Percentiles rank a stretch among this genome's conserved stretches.
Evolutionary conservation across 768 basidiomycete genomes (phyloP).

Genomic region (Psilocybe subaeruginosa): DNA sequence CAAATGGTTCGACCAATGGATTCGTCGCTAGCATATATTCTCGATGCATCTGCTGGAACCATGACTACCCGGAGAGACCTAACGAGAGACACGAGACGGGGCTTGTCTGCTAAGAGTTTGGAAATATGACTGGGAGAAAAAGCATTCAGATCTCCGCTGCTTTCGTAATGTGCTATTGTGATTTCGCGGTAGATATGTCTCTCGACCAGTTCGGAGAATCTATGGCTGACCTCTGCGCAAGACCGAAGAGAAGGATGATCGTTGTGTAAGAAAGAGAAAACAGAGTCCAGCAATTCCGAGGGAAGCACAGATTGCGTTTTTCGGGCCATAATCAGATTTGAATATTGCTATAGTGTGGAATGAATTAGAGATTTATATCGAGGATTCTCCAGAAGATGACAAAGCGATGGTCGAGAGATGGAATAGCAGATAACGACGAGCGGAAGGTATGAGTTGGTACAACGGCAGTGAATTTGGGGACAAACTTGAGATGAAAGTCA

Average conservation of each 20-base stretch:
- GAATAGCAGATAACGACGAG: no score
- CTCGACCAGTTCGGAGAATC: neutral
- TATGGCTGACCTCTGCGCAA: neutral
- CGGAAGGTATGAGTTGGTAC: no score
- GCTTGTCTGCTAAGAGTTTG: neutral
- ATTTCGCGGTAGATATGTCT: neutral
- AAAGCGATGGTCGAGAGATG: no score
- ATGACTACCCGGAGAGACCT: neutral
- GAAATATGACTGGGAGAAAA: neutral
- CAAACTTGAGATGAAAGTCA: no score
- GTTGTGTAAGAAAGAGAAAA: neutral
- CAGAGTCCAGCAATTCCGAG: neutral
- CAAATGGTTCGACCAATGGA: neutral
- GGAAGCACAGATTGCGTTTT: neutral
- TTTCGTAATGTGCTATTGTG: neutral
- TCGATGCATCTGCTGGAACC: neutral
- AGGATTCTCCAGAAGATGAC: no score
- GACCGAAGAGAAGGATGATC: neutral
- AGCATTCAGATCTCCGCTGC: neutral
- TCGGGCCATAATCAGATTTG: no score
- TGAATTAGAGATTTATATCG: no score
- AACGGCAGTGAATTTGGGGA: no score
- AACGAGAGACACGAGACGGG: neutral
- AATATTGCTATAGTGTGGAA: no score
- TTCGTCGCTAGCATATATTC: neutral